A percentile compares a stretch with the other conserved stretches of the same genome.
Conservation (phyloP, 2,329 filamentous ascomycete genomes). For the Reticulascus tulasneorum region DNA sequence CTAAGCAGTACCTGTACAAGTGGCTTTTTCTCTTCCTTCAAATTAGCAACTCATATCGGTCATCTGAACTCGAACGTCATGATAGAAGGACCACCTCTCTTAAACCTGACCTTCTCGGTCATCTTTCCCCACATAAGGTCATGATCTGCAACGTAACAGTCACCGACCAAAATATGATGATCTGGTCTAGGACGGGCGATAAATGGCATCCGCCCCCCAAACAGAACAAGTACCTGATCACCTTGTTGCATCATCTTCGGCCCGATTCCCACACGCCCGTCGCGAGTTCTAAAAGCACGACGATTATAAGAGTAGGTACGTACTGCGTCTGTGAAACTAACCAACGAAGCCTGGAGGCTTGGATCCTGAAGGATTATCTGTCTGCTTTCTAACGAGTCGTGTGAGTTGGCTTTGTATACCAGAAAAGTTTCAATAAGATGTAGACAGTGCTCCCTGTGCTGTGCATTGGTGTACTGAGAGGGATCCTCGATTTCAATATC, state of each 20-base stretch:
- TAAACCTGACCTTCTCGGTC: constrained; percentile 6
- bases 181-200: constrained; percentile 4
- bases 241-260: constrained; percentile 10
- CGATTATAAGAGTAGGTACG: constrained; percentile 4
- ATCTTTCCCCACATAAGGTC: constrained; percentile 13
- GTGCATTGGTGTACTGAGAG: background rate
- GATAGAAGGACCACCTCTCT: constrained; percentile 2
- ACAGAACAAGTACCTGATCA: constrained; percentile 11
- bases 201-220: constrained; percentile 15
- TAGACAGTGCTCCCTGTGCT: too few relatives aligned
- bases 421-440: constrained; percentile 5
- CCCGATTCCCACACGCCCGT: constrained; percentile 12
- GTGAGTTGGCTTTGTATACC: too few relatives aligned
- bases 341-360: too few relatives aligned
- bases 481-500: background rate
- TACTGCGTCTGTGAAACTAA: constrained; percentile 3
- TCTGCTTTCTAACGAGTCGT: too few relatives aligned
- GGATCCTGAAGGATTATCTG: constrained; percentile 1
- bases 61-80: constrained; percentile 9
- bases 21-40: too few relatives aligned
- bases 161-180: constrained; percentile 10
- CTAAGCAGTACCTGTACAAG: too few relatives aligned
- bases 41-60: too few relatives aligned
- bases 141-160: constrained; percentile 13
- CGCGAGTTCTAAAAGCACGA: constrained; percentile 5